phyloP scores from a whole-genome alignment of 139 green algal genomes.

The Coccomyxa sp. region DNA sequence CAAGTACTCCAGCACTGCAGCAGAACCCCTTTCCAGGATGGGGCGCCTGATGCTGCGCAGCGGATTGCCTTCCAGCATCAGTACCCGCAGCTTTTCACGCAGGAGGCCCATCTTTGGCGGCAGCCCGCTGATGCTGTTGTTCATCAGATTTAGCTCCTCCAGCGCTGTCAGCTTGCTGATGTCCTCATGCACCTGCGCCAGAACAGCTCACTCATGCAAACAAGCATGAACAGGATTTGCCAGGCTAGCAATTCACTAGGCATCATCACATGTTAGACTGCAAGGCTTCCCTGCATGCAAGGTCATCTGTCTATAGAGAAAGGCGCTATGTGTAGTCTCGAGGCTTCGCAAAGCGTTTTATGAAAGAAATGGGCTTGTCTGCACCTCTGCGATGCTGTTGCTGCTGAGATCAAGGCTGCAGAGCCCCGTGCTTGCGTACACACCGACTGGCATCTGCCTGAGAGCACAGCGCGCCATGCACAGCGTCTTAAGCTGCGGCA shows the following conservation, averaged over 20 bases:
- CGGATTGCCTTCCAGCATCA: constrained; percentile 6
- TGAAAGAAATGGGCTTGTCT: neutral
- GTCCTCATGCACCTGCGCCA: neutral
- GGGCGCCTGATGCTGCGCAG: constrained; percentile 12
- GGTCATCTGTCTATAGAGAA: neutral
- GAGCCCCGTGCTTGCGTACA: too few relatives aligned
- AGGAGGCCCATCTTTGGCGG: constrained; percentile 5
- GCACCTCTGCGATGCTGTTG: neutral
- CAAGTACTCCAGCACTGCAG: constrained; percentile 16
- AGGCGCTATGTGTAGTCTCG: too few relatives aligned
- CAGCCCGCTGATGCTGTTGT: neutral
- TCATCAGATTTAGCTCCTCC: constrained; percentile 10
- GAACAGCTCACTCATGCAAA: neutral
- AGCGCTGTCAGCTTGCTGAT: neutral
- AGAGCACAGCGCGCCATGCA: neutral
- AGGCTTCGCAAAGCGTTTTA: neutral
- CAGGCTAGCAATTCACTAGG: neutral
- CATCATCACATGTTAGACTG: neutral
- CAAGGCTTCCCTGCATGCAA: neutral
- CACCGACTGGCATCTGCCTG: neutral
- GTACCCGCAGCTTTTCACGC: neutral
- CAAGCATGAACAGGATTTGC: neutral
- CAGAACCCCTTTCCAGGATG: constrained; percentile 4
- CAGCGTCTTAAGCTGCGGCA: neutral
- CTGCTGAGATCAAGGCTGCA: neutral